Evolutionary conservation across 129 eudicot genomes (phyloP), one percentile per base, ranked within the genome.

Genomic region (Pulicaria dysenterica): DNA sequence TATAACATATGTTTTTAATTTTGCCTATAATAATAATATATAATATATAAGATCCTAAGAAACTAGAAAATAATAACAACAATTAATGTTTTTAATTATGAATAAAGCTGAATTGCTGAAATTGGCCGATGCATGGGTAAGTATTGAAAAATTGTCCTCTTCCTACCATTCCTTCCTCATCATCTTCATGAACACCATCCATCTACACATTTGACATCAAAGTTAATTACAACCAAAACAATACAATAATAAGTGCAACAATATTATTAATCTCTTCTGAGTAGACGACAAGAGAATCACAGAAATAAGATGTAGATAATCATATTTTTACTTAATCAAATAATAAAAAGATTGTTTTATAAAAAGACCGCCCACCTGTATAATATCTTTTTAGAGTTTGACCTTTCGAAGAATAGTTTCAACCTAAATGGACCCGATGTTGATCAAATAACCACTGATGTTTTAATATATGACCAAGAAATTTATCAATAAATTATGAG

Each of bases 101-200:
- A 63, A 78, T 71, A 57, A 78, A 54, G 61, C 66, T 45, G 58
- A 78, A 70, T 11, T 63, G 77, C 46, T 71, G 77, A 78, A 62
- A 70, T 17, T 61, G 82, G 37, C 67, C 58, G 8, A 57, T 37
- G 11, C 73, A 54, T 71, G 73, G 16, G 41, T 63, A 62, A 49
- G 73, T 69, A 49, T 67, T 75, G 78, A 81, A 77, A 45, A 80
- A 75, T 72, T 77, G 72, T 19, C 77, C 73, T 72, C 82, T 64
- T 51, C 53, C 41, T 57, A 45, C 67, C 41, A 64, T 58, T 63
- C 77, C 66, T 39, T 79, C 85, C 0, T 79, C 65, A 2, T 74
- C 85, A 7, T 87, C 85, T 73, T 79, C 87, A 12, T 76, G 67
- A 58, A 80, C 79, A 39, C 95, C 91, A 39, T 85, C 96, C 9